Evolutionary conservation across 345 rosid genomes (phyloP), one percentile per base, ranked within the genome.

Genomic region (Eucalyptus tenuipes): DNA sequence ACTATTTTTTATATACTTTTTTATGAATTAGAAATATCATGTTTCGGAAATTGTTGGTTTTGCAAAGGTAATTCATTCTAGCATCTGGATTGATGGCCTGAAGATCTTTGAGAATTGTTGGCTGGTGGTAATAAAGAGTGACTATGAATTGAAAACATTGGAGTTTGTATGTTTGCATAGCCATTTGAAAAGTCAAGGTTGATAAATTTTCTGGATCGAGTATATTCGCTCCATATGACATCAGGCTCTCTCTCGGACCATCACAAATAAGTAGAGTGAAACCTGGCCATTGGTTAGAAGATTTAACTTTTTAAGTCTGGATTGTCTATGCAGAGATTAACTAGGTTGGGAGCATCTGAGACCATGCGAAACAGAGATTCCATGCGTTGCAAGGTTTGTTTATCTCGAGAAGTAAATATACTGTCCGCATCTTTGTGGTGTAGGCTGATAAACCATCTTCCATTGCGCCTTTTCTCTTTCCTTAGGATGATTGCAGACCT

Each of bases 311-410:
- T 75, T 40, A 75, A 75, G 29, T 75, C 84, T 40, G 47, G 47
- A 75, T 20, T 75, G 47, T 75, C 84, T 40, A 75, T 75, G 84
- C 84, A 75, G 84, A 75, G 27, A 75, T 40, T 75, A 75, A 75
- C 40, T 18, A 93, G 91, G 87, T 94, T 95, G 97, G 90, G 92
- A 88, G 88, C 91, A 66, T 61, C 91, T 87, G 71, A 90, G 87
- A 90, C 89, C 82, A 82, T 89, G 89, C 90, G 75, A 88, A 91
- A 91, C 31, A 25, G 87, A 82, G 91, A 92, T 64, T 88, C 93
- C 1, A 37, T 17, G 89, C 85, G 40, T 33, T 97, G 99, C 90
- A 88, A 95, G 99, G 99, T 96, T 93, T 86, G 96, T 91, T 53
- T 79, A 79, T 80, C 1, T 86, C 66, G 5, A 20, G 37, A 75